Percentiles rank a stretch among this genome's conserved stretches.
These are phyloP conservation scores for Clonostachys rosea DNA, from an alignment of 2,329 filamentous ascomycete species.

Conservation along the genomic window DNA sequence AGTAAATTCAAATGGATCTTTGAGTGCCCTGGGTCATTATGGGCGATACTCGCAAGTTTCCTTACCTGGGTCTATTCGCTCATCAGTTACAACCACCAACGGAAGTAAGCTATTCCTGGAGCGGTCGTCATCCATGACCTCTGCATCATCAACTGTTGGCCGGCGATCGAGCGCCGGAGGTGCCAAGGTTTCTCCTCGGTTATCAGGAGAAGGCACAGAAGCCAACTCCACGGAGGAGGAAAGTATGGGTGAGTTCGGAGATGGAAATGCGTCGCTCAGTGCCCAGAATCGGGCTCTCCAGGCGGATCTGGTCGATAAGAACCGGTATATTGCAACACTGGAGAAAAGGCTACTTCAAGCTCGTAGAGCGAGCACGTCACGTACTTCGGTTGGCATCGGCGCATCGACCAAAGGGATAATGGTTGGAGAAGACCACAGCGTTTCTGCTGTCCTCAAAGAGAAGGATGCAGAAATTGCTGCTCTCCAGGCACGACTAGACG, in stretches of 20 bases:
- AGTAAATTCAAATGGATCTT: constrained; percentile 75
- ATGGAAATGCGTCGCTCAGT: constrained; percentile 75
- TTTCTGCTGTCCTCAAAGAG: constrained; percentile 70
- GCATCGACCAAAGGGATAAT: constrained; percentile 57
- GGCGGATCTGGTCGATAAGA: constrained; percentile 94
- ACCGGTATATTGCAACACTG: constrained; percentile 88
- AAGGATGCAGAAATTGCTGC: constrained; percentile 93
- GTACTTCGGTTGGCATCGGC: constrained; percentile 69
- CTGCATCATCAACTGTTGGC: constrained; percentile 55
- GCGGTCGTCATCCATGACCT: constrained; percentile 64
- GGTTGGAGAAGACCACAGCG: constrained; percentile 75
- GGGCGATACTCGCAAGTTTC: constrained; percentile 58
- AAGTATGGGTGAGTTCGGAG: constrained; percentile 74
- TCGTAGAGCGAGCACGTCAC: constrained; percentile 81
- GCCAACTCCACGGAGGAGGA: constrained; percentile 58
- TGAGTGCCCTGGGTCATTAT: constrained; percentile 61
- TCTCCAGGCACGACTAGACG: constrained; percentile 81
- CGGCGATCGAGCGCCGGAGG: constrained; percentile 39
- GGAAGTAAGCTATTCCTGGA: constrained; percentile 47
- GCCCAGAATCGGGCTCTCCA: constrained; percentile 91
- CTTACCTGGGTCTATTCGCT: constrained; percentile 53
- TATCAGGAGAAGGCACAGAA: constrained; percentile 26
- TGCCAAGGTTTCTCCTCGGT: constrained; percentile 31
- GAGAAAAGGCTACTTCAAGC: constrained; percentile 92
- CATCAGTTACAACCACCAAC: constrained; percentile 64